Evolutionary conservation across 331 rosid genomes (phyloP), one percentile per base, ranked within the genome.

Genomic region (Rosa hybrid): DNA sequence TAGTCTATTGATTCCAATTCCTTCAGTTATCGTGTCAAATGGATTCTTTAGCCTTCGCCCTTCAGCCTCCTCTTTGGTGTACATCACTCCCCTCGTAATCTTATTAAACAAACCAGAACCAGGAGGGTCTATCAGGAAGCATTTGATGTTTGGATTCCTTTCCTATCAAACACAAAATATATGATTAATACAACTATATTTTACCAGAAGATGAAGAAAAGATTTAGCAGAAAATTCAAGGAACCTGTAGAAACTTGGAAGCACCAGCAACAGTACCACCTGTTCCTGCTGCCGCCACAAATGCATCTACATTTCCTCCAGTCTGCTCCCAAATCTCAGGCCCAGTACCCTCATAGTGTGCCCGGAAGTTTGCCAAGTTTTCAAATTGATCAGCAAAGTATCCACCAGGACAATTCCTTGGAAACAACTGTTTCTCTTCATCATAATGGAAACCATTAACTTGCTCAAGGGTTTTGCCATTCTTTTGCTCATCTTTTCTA

Each of bases 281-380:
- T 0, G 98, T 96, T 77, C 99, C 97, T 38, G 98, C 94, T 51
- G 94, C 99, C 12, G 92, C 97, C 75, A 96, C 89, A 78, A 93
- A 93, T 44, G 92, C 98, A 86, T 96, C 94, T 53, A 96, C 75
- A 23, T 82, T 72, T 53, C 94, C 94, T 46, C 85, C 80, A 0
- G 94, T 88, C 83, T 96, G 98, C 65, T 93, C 89, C 99, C 97
- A 96, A 75, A 93, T 93, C 90, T 96, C 97, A 76, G 98, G 98
- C 57, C 99, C 99, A 3, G 98, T 96, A 80, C 93, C 92, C 83
- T 91, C 90, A 50, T 88, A 88, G 86, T 91, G 98, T 3, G 99
- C 97, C 81, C 89, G 87, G 46, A 88, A 90, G 91, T 96, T 96
- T 13, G 98, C 97, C 54, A 93, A 74, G 83, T 96, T 96, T 75